A percentile compares a stretch with the other conserved stretches of the same genome.
phyloP scores from a whole-genome alignment of 2,329 filamentous ascomycete genomes.

The Sporothrix sp. region DNA sequence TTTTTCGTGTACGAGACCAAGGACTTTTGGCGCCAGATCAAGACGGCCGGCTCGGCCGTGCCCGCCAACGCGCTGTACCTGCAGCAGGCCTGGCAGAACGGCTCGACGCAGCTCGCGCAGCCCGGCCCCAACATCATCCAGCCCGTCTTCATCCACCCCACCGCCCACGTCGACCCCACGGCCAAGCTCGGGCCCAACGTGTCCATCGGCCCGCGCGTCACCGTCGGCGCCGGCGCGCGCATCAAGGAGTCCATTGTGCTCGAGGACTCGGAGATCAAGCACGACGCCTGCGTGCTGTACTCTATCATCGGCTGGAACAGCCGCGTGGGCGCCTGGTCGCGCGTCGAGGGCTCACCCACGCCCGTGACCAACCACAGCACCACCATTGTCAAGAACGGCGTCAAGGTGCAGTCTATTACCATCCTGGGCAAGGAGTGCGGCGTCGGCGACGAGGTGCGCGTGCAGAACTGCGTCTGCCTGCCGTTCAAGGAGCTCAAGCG shows the following conservation, averaged over 20 bases:
- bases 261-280: conserved; percentile 90
- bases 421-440: conserved; percentile 94
- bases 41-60: conserved; percentile 93
- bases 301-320: conserved; percentile 96
- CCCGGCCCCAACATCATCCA: conserved; percentile 81
- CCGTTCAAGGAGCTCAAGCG: conserved; percentile 96
- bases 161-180: conserved; percentile 78
- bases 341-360: conserved; percentile 90
- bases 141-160: conserved; percentile 92
- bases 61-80: conserved; percentile 95
- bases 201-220: conserved; percentile 81
- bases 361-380: conserved; percentile 82
- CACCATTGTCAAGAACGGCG: conserved; percentile 91
- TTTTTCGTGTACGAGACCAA: conserved; percentile 98
- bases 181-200: conserved; percentile 97
- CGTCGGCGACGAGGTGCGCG: conserved; percentile 86
- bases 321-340: conserved; percentile 93
- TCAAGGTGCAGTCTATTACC: conserved; percentile 97
- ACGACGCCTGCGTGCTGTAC: conserved; percentile 91
- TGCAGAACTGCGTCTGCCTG: conserved; percentile 96
- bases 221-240: conserved; percentile 76
- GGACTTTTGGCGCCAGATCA: conserved; percentile 99
- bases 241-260: conserved; percentile 95
- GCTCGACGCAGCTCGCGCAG: conserved; percentile 69
- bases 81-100: conserved; percentile 80